phyloP scores from a whole-genome alignment of 75 land plant species.

The Cupressus sempervirens region DNA sequence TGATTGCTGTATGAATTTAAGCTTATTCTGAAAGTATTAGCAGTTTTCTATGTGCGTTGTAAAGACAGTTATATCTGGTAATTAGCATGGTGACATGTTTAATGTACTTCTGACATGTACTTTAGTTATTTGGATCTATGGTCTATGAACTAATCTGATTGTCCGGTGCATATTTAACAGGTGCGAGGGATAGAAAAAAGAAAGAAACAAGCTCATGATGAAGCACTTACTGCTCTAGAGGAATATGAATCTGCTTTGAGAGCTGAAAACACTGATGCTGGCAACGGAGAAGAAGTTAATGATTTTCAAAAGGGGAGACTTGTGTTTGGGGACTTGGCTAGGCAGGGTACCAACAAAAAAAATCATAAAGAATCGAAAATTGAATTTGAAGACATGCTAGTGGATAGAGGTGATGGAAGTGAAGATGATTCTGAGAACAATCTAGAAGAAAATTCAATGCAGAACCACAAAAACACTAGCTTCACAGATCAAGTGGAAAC shows the following conservation, averaged over 20 bases:
- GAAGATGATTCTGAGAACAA: slow-evolving; percentile 31
- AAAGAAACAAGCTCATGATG: slow-evolving; percentile 58
- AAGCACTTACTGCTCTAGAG: slow-evolving; percentile 66
- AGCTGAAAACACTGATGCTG: slow-evolving; percentile 19
- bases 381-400: slow-evolving; percentile 9
- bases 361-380: slow-evolving; percentile 14
- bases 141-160: neutral
- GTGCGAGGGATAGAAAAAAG: slow-evolving; percentile 73
- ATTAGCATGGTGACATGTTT: neutral
- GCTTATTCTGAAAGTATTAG: neutral
- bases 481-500: neutral
- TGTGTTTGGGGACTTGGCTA: slow-evolving; percentile 50
- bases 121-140: neutral
- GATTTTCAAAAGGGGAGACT: slow-evolving; percentile 48
- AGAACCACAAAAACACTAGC: neutral
- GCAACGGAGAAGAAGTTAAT: neutral
- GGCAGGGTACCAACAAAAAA: neutral
- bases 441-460: neutral
- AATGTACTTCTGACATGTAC: neutral
- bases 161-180: slow-evolving; percentile 23
- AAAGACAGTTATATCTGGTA: neutral
- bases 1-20: neutral
- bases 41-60: neutral
- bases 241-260: slow-evolving; percentile 53
- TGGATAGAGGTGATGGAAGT: slow-evolving; percentile 26